Base-by-base conservation (phyloP, 1,284 basidiomycete genomes). In the Cutaneotrichosporon dermatis region DNA sequence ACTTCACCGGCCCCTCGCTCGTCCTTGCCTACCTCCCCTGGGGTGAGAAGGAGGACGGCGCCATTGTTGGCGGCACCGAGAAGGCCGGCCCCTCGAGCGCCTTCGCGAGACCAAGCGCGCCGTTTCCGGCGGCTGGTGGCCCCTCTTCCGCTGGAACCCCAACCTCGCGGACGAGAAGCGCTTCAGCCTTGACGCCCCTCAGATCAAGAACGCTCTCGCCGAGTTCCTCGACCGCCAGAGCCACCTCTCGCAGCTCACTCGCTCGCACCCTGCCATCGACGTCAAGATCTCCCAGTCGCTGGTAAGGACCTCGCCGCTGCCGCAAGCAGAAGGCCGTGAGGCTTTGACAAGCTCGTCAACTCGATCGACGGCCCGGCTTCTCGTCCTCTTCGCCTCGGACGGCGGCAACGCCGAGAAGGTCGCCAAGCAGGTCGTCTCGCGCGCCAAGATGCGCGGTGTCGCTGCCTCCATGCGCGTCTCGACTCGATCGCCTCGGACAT, bases 41-140 rank as follows among this genome's bases (percentile, higher is more conserved):
- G 80, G 80, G 80, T 39, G 82, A 83, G 54, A 58, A 58, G 54
- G 61, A 61, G 39, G 81, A 80, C 55, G 93, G 92, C 4, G 90
- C 94, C 70, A 79, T 89, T 34, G 90, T 88, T 6, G 54, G 51
- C 39, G 52, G 40, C 70, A 36, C 58, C 58, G 83, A 88, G 60
- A 81, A 85, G 2, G 79, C 80, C 10, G 83, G 89, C 92, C 93
- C 1, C 85, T 99, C 44, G 87, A 95, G 42, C 82, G 98, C 15
- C 82, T 99, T 80, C 93, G 95, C 77, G 93, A 97, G 82, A 99
- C 95, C 51, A 99, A 99, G 79, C 84, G 94, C 46, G 95, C 94
- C 6, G 90, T 99, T 51, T 93, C 97, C 71, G 85, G 91, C 15
- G 95, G 94, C 6, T 96, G 95, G 80, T 99, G 96, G 95, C 95